Base-by-base conservation (phyloP, 768 basidiomycete genomes). In the Rossbeevera mucosa region DNA sequence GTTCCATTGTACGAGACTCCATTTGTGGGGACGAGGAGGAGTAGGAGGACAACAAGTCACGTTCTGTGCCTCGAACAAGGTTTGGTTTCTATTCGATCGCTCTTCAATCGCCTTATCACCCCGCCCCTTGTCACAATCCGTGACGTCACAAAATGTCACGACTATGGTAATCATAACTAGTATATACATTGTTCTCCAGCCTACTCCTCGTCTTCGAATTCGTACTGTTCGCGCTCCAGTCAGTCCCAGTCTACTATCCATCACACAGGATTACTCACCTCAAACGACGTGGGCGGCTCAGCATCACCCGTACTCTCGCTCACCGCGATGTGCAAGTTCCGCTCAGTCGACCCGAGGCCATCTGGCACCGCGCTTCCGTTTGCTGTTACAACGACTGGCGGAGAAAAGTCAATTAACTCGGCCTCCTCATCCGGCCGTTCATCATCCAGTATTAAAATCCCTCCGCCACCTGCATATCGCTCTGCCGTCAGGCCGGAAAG, bases 401-500 rank as follows among this genome's bases (percentile, higher is more conserved):
- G 80, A 3, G 73, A 71, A 38, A 85, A 67, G 59, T 81, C 79
- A 51, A 97, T 85, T 64, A 86, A 86, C 63, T 93, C 88, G 5
- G 78, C 80, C 53, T 80, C 80, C 51, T 86, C 86, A 22, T 78
- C 79, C 9, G 90, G 85, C 58, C 75, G 78, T 43, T 77, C 77
- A 70, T 96, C 94, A 31, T 79, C 72, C 52, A 99, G 69, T 55
- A 99, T 79, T 50, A 99, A 64, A 57, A 98, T 94, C 4, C 94
- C 94, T 42, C 90, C 90, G 18, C 91, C 93, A 31, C 87, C 85
- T 31, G 81, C 83, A 59, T 80, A 85, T 57, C 80, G 81, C 64
- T 86, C 82, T 28, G 81, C 75, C 21, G 72, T 67, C 48, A 73
- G 41, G 6, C 69, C 72, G 7, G 69, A 58, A 28, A 67, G 53